phyloP scores from a whole-genome alignment of 805 yeast genomes.

The Metschnikowia lachancei region DNA sequence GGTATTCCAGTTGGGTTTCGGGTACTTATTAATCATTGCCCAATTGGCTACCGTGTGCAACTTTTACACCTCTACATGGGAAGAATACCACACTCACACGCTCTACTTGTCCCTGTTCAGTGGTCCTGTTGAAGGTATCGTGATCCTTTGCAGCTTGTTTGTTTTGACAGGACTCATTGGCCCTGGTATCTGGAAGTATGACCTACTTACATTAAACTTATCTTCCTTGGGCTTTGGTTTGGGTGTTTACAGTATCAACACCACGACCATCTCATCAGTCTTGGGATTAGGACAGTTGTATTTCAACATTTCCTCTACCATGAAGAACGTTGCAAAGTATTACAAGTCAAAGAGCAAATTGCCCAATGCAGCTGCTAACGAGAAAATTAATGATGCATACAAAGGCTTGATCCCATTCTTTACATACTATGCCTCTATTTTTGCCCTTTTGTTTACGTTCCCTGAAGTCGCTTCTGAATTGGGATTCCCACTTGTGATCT shows the following conservation, averaged over 20 bases:
- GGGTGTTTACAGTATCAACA: slow-evolving; percentile 33
- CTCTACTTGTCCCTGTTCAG: slow-evolving; percentile 74
- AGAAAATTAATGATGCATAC: slow-evolving; percentile 43
- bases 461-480: slow-evolving; percentile 48
- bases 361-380: slow-evolving; percentile 20
- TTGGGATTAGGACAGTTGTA: slow-evolving; percentile 54
- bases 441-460: slow-evolving; percentile 46
- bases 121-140: slow-evolving; percentile 94
- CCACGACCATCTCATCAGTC: slow-evolving; percentile 44
- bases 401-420: slow-evolving; percentile 68
- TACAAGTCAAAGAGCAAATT: slow-evolving; percentile 33
- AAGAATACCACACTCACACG: slow-evolving; percentile 86
- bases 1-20: slow-evolving; percentile 72
- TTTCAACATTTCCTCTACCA: slow-evolving; percentile 68
- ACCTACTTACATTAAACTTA: slow-evolving; percentile 41
- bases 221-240: slow-evolving; percentile 27
- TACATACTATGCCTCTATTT: slow-evolving; percentile 48
- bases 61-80: slow-evolving; percentile 92
- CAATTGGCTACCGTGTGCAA: slow-evolving; percentile 76
- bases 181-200: slow-evolving; percentile 59
- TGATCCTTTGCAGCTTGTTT: slow-evolving; percentile 57
- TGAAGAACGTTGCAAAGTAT: slow-evolving; percentile 53
- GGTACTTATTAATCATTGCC: slow-evolving; percentile 56
- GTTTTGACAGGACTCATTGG: slow-evolving; percentile 67
- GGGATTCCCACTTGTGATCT: slow-evolving; percentile 57